These are phyloP conservation scores for Sporodiniella umbellata DNA, from an alignment of 371 early-diverging fungal species.

Conservation along the genomic window DNA sequence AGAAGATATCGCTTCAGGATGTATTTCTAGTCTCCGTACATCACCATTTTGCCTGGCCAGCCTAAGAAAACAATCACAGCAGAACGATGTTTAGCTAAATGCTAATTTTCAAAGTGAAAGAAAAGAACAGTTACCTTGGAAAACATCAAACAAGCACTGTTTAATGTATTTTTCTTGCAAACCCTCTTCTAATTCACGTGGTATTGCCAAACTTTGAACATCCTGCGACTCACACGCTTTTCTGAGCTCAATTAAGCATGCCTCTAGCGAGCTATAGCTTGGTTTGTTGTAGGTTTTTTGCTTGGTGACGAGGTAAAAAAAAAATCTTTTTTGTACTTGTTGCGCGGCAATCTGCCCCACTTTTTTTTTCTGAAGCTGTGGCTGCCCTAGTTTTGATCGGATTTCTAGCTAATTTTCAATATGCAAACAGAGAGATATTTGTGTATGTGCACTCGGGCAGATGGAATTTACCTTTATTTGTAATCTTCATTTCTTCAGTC, in stretches of 20 bases:
- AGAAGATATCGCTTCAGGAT: no score
- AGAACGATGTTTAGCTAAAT: no score
- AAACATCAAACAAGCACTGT: slow-evolving; percentile 25
- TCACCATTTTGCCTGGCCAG: slow-evolving; percentile 32
- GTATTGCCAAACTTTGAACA: slow-evolving; percentile 22
- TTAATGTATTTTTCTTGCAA: slow-evolving; percentile 32
- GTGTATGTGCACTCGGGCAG: background rate
- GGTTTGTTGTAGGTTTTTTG: slow-evolving; percentile 30
- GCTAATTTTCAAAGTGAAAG: no score
- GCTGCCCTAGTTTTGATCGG: slow-evolving; percentile 24
- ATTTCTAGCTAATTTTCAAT: slow-evolving; percentile 1
- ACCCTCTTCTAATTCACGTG: slow-evolving; percentile 25
- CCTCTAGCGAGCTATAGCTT: slow-evolving; percentile 22
- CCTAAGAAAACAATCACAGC: slow-evolving; percentile 11
- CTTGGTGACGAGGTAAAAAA: slow-evolving; percentile 29
- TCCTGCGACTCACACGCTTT: slow-evolving; percentile 24
- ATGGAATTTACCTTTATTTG: slow-evolving; percentile 22
- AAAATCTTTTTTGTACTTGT: slow-evolving; percentile 14
- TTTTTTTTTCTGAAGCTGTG: slow-evolving; percentile 26
- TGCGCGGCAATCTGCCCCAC: slow-evolving; percentile 28
- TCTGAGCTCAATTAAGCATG: slow-evolving; percentile 24
- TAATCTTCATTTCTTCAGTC: slow-evolving; percentile 29
- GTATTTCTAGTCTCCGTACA: slow-evolving; percentile 10
- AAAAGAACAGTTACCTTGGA: slow-evolving; percentile 33
- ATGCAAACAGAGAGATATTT: no score